These are phyloP conservation scores for Blastomyces emzantsi DNA, from an alignment of 2,329 filamentous ascomycete genomes.

Conservation along the genomic window DNA sequence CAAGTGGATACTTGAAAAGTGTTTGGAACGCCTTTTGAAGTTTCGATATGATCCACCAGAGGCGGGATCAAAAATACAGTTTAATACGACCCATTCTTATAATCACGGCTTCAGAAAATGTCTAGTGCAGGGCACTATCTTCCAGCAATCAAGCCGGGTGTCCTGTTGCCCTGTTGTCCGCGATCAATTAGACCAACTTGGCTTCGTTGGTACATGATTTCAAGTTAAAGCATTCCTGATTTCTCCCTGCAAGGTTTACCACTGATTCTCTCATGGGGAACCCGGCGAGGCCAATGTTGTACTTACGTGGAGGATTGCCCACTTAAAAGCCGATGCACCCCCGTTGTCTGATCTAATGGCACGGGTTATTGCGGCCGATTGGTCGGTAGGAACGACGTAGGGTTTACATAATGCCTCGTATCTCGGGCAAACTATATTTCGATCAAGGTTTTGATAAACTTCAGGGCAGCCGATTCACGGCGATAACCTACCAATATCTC, in stretches of 20 bases:
- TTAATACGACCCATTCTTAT: too few relatives aligned
- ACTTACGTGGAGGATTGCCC: background rate
- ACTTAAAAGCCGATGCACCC: background rate
- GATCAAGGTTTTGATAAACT: background rate
- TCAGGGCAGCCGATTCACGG: background rate
- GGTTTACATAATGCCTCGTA: background rate
- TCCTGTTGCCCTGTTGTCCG: too few relatives aligned
- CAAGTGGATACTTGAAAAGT: too few relatives aligned
- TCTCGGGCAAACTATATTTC: background rate
- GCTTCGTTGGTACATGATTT: background rate
- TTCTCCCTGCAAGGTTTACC: background rate
- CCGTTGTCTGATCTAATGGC: background rate
- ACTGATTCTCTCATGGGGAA: background rate
- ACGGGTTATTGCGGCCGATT: too few relatives aligned
- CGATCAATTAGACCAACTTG: background rate
- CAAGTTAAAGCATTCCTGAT: background rate
- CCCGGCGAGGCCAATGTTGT: background rate
- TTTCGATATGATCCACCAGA: too few relatives aligned
- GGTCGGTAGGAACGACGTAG: background rate
- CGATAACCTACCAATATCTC: constrained; percentile 1
- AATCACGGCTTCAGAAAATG: too few relatives aligned
- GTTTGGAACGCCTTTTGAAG: too few relatives aligned
- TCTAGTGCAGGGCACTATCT: too few relatives aligned
- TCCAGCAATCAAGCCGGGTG: too few relatives aligned
- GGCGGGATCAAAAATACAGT: too few relatives aligned